Conservation (phyloP, 2,329 filamentous ascomycete species). For the Aspergillus ibericus region DNA sequence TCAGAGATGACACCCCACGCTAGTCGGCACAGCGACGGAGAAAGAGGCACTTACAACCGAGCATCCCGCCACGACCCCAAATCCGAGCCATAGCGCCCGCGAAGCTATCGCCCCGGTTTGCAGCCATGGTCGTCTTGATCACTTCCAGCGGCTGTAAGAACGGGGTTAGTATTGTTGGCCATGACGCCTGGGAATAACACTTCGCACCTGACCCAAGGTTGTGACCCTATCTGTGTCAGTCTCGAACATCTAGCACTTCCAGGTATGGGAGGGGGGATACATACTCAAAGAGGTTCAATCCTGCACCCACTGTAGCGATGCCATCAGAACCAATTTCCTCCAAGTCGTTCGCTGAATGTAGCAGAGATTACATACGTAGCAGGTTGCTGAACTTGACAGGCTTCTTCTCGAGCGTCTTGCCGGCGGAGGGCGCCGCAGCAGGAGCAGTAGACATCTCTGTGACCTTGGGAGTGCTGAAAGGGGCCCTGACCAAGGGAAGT, state of each 20-base stretch:
- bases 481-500: conserved; percentile 98
- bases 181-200: background rate
- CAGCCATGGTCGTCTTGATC: conserved; percentile 99
- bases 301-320: conserved; percentile 66
- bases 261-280: conserved; percentile 26
- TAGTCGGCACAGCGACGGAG: conserved; percentile 14
- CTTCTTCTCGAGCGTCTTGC: conserved; percentile 86
- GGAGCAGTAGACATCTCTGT: conserved; percentile 49
- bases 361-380: conserved; percentile 58
- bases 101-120: conserved; percentile 89
- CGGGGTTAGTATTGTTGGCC: conserved; percentile 51
- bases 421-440: conserved; percentile 50
- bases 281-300: conserved; percentile 92
- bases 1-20: conserved; percentile 19
- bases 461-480: conserved; percentile 60
- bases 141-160: conserved; percentile 84
- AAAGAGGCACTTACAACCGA: conserved; percentile 74
- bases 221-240: conserved; percentile 54
- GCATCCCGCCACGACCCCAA: conserved; percentile 88
- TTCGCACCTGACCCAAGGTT: conserved; percentile 63
- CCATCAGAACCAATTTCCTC: conserved; percentile 24
- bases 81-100: conserved; percentile 76
- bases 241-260: background rate
- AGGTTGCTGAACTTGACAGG: conserved; percentile 99
- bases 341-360: background rate